Evolutionary conservation across 371 early-diverging fungal genomes (phyloP).

Genomic region (Mycotypha africana): DNA sequence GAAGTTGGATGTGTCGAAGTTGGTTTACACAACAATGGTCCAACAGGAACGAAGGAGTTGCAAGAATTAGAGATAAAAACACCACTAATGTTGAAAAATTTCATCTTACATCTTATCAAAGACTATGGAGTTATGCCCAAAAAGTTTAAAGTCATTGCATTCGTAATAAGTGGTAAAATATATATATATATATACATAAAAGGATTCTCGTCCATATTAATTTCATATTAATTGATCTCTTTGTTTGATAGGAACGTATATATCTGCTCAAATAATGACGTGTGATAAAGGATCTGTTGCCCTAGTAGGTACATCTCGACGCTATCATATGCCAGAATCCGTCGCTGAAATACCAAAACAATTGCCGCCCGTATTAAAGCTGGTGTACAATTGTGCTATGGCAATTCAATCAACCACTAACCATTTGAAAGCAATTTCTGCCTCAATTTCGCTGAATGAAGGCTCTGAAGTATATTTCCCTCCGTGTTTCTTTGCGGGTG

Average conservation of each 20-base stretch:
- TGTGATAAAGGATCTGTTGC: neutral
- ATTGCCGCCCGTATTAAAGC: constrained; percentile 10
- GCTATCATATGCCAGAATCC: neutral
- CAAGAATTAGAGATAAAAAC: constrained; percentile 9
- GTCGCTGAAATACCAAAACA: constrained; percentile 7
- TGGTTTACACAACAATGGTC: constrained; percentile 7
- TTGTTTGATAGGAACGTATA: neutral
- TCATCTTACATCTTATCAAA: neutral
- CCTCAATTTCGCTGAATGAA: constrained; percentile 7
- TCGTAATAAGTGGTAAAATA: neutral
- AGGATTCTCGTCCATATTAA: too few relatives aligned
- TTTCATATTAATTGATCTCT: too few relatives aligned
- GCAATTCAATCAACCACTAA: constrained; percentile 4
- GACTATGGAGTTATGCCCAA: constrained; percentile 9
- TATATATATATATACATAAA: neutral
- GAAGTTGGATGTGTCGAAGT: constrained; percentile 13
- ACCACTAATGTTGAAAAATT: constrained; percentile 13
- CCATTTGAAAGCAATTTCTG: constrained; percentile 1
- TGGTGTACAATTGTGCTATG: constrained; percentile 1
- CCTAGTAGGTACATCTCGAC: neutral
- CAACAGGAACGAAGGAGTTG: constrained; percentile 12
- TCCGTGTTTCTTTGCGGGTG: constrained; percentile 7
- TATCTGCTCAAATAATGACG: neutral
- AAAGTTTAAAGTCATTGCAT: neutral
- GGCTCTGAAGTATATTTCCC: constrained; percentile 6